These are phyloP conservation scores for Ulota crispa DNA, from an alignment of 225 moss, liverwort and hornwort genomes.

Conservation along the genomic window DNA sequence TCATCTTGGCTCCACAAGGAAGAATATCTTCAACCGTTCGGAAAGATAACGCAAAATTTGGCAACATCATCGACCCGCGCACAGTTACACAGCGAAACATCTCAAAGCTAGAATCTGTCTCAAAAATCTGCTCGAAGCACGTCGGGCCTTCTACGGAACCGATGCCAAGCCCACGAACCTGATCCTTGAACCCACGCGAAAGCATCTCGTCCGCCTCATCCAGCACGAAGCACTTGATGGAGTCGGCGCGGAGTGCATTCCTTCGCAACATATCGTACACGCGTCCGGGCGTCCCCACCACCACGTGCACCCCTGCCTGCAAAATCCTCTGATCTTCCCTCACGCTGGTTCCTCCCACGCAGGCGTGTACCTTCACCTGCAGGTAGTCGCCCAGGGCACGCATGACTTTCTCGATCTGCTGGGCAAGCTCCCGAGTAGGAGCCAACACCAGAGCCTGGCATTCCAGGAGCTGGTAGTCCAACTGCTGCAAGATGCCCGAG, in stretches of 20 bases:
- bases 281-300: constrained; percentile 74
- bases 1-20: constrained; percentile 27
- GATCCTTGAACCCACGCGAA: constrained; percentile 75
- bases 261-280: constrained; percentile 75
- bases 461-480: constrained; percentile 62
- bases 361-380: constrained; percentile 70
- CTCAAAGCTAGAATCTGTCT: not conserved
- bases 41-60: constrained; percentile 29
- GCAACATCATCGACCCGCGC: constrained; percentile 20
- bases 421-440: constrained; percentile 71
- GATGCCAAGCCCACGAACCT: constrained; percentile 37
- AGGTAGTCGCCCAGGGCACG: constrained; percentile 70
- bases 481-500: constrained; percentile 64
- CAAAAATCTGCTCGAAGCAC: not conserved
- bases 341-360: constrained; percentile 78
- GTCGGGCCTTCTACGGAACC: not conserved
- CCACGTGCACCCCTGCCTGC: constrained; percentile 70
- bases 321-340: constrained; percentile 69
- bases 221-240: constrained; percentile 76
- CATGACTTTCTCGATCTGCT: constrained; percentile 81
- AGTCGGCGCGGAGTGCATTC: constrained; percentile 60
- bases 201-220: constrained; percentile 83
- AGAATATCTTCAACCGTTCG: constrained; percentile 7
- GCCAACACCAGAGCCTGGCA: constrained; percentile 74
- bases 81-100: not conserved